Conservation (phyloP, 2,329 filamentous ascomycete genomes). For the Zymoseptoria ardabiliae region DNA sequence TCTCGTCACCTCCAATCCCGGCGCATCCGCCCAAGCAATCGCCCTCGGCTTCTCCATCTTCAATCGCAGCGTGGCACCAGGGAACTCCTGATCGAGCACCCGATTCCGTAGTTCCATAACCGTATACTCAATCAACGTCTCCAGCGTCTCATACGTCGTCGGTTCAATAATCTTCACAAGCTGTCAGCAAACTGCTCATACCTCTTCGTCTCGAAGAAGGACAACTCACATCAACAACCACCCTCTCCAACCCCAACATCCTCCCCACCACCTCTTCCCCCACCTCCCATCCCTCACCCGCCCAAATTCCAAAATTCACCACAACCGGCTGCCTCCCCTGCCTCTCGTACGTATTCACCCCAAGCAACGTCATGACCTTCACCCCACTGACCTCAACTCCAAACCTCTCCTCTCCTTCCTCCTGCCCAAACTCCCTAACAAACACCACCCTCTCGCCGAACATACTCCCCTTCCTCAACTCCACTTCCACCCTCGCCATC, state of each 20-base stretch:
- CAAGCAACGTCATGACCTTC: constrained; percentile 60
- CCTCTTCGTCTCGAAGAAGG: not conserved
- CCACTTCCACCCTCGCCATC: constrained; percentile 30
- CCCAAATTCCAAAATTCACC: constrained; percentile 47
- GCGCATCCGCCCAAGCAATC: constrained; percentile 64
- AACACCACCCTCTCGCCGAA: constrained; percentile 52
- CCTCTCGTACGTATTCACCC: constrained; percentile 66
- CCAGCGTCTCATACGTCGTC: constrained; percentile 42
- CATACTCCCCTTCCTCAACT: constrained; percentile 61
- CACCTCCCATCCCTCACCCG: constrained; percentile 16
- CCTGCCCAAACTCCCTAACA: not conserved
- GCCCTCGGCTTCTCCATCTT: constrained; percentile 66
- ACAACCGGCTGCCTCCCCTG: constrained; percentile 57
- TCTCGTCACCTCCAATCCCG: constrained; percentile 53
- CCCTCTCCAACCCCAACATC: constrained; percentile 52
- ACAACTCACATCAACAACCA: constrained; percentile 52
- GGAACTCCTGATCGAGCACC: constrained; percentile 27
- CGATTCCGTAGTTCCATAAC: constrained; percentile 30
- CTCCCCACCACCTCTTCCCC: constrained; percentile 16
- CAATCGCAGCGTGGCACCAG: constrained; percentile 51
- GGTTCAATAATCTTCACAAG: constrained; percentile 34
- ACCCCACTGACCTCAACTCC: constrained; percentile 46
- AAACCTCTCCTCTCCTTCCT: constrained; percentile 8
- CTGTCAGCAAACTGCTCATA: not conserved
- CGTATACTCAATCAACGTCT: constrained; percentile 41